These are phyloP conservation scores for Oryza meyeriana DNA, from an alignment of 176 grass and related monocot genomes.

Conservation along the genomic window DNA sequence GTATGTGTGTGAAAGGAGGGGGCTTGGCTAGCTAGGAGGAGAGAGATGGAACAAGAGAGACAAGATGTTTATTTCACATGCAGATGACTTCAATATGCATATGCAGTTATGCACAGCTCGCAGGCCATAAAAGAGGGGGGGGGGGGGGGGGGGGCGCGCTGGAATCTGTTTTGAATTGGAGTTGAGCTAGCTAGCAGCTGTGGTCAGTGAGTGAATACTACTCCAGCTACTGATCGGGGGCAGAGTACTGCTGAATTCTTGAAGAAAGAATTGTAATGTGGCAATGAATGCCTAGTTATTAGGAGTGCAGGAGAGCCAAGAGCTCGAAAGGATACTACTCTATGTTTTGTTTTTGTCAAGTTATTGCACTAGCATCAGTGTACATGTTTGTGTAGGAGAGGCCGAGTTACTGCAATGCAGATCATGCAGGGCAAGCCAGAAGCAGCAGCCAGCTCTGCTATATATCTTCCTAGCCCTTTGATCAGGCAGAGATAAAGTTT, in stretches of 20 bases:
- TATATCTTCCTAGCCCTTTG: constrained; percentile 10
- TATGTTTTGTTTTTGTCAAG: constrained; percentile 37
- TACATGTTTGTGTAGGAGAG: constrained; percentile 15
- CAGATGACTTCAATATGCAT: constrained; percentile 53
- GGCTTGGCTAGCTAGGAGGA: neutral
- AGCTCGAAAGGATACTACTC: constrained; percentile 1
- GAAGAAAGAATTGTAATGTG: constrained; percentile 29
- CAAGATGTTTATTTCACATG: constrained; percentile 59
- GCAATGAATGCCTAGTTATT: constrained; percentile 43
- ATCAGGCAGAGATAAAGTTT: constrained; percentile 25
- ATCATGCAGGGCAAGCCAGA: neutral
- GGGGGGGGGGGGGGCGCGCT: too few relatives aligned
- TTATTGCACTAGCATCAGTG: constrained; percentile 36
- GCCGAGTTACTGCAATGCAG: constrained; percentile 39
- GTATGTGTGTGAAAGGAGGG: neutral
- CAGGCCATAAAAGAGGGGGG: constrained; percentile 29
- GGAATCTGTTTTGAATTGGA: constrained; percentile 50
- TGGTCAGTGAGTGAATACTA: constrained; percentile 48
- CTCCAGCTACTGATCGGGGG: constrained; percentile 17
- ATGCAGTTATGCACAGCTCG: constrained; percentile 9
- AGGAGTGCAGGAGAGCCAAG: constrained; percentile 27
- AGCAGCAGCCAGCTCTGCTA: neutral
- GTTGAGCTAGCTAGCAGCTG: constrained; percentile 14
- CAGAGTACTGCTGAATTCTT: constrained; percentile 34
- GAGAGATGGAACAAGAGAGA: constrained; percentile 41